Evolutionary conservation across 306 rosid species (phyloP).

Genomic region (Alnus rubra): DNA sequence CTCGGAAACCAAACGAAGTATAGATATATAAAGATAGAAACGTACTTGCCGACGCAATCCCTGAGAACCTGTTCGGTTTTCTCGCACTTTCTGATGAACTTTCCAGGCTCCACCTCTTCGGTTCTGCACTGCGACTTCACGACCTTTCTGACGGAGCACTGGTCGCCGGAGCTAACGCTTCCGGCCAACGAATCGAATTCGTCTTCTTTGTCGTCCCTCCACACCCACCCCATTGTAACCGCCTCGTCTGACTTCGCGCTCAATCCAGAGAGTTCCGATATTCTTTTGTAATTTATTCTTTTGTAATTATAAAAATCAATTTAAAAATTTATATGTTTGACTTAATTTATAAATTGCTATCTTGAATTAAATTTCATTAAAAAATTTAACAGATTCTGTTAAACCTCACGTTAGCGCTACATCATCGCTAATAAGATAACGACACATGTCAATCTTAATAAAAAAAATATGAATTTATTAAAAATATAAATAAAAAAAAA

Average conservation of each 20-base stretch:
- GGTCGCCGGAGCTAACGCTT: constrained; percentile 25
- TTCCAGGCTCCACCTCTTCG: constrained; percentile 81
- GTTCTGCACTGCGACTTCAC: constrained; percentile 74
- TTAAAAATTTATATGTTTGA: no score
- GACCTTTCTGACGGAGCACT: constrained; percentile 57
- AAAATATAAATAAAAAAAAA: no score
- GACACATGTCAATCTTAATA: no score
- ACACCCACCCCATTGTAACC: constrained; percentile 67
- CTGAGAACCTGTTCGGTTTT: constrained; percentile 75
- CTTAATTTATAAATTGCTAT: no score
- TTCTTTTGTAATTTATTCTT: no score
- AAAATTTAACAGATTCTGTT: no score
- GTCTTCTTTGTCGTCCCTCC: constrained; percentile 52
- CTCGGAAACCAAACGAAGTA: neutral
- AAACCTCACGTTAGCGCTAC: no score
- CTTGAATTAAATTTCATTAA: no score
- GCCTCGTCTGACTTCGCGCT: neutral
- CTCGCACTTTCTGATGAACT: constrained; percentile 76
- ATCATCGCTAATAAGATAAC: no score
- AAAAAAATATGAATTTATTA: no score
- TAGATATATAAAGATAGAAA: neutral
- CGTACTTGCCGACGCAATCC: constrained; percentile 72
- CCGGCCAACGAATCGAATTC: constrained; percentile 13
- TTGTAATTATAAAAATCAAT: no score
- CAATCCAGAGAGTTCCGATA: neutral